These are phyloP conservation scores for Plectosphaerella plurivora DNA, from an alignment of 2,329 filamentous ascomycete species.

Conservation along the genomic window DNA sequence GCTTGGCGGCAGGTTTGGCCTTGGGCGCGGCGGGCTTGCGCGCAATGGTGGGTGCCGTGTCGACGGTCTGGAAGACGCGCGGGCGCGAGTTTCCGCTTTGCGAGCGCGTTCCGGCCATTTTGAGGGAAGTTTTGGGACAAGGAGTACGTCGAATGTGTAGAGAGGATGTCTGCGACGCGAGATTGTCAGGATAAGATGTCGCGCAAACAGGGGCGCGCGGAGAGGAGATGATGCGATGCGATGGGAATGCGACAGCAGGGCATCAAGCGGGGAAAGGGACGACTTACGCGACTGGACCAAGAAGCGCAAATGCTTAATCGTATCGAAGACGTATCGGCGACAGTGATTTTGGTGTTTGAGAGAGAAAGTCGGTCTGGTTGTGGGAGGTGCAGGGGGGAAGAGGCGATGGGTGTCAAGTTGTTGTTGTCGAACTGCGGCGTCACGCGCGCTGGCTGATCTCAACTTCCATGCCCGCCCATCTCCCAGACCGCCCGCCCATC, in stretches of 20 bases:
- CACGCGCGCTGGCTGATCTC: neutral
- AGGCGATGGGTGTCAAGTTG: neutral
- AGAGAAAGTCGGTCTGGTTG: neutral
- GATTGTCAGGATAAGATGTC: neutral
- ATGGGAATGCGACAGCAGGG: neutral
- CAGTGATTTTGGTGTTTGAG: neutral
- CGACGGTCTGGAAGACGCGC: conserved; percentile 44
- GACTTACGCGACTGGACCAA: neutral
- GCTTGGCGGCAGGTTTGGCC: conserved; percentile 4
- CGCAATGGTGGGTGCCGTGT: conserved; percentile 41
- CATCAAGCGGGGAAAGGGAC: neutral
- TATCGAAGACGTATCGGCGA: neutral
- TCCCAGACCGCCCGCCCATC: neutral
- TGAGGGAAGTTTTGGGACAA: neutral
- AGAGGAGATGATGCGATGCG: neutral
- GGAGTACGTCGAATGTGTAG: neutral
- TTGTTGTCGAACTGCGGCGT: neutral
- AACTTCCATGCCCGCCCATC: neutral
- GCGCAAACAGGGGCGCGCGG: neutral
- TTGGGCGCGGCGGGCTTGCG: conserved; percentile 20
- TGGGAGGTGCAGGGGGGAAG: neutral
- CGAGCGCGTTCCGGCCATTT: conserved; percentile 47
- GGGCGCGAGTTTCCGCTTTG: conserved; percentile 48
- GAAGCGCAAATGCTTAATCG: neutral
- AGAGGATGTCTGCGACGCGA: neutral